Base-by-base conservation (phyloP, 2,329 filamentous ascomycete species). In the Decorospora gaudefroyi region DNA sequence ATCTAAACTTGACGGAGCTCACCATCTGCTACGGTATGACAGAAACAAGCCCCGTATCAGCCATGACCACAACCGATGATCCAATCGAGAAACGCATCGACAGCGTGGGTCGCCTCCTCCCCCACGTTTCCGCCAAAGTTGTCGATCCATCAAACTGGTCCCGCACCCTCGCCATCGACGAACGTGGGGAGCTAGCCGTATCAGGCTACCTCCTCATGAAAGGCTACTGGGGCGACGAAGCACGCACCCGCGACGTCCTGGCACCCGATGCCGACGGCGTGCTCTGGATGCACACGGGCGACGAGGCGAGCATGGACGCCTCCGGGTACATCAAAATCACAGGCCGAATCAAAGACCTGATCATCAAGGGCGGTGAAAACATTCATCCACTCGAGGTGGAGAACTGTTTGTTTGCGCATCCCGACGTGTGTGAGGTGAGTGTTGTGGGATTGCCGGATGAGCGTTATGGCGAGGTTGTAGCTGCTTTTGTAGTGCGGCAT, bases 1-100 rank as follows among this genome's bases (percentile, higher is more conserved):
- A 75, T 1, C 76, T 97, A 6, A 93, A 93, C 34, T 74, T 97
- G 12, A 81, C 79, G 0, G 87, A 95, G 42, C 73, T 97, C 15
- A 92, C 91, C 0, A 96, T 96, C 53, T 96, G 91, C 76, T 97
- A 96, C 69, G 91, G 91, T 49, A 95, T 95, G 90, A 96, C 91
- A 1, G 91, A 96, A 72, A 96, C 91, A 1, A 80, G 78, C 34
- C 87, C 87, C 27, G 87, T 89, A 3, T 70, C 64, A 32, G 82
- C 81, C 53, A 96, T 96, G 90, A 96, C 91, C 0, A 77, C 82
- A 0, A 91, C 88, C 0, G 72, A 80, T 12, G 90, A 96, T 64
- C 84, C 88, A 0, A 74, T 89, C 2, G 79, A 79, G 25, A 87
- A 87, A 70, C 79, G 90, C 27, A 86, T 89, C 37, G 78, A 82